These are phyloP conservation scores for Penicillium verhagenii DNA, from an alignment of 495 filamentous ascomycete genomes.

Conservation along the genomic window DNA sequence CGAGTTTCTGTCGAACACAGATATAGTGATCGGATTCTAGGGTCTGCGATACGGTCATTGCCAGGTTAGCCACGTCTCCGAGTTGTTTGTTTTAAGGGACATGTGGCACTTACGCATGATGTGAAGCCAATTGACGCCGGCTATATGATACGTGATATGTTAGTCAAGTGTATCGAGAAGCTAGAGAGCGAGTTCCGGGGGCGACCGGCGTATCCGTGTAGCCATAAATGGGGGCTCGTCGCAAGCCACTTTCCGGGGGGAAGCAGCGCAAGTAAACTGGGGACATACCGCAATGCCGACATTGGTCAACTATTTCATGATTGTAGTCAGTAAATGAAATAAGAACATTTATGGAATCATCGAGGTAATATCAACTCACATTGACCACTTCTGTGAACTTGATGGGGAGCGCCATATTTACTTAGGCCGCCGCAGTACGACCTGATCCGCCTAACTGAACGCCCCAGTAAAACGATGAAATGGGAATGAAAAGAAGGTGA, in stretches of 20 bases:
- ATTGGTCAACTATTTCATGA: conserved; percentile 61
- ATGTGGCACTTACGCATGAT: conserved; percentile 72
- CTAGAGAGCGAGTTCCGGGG: conserved; percentile 6
- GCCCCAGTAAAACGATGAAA: conserved; percentile 35
- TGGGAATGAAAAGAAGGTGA: conserved; percentile 24
- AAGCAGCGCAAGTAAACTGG: conserved; percentile 12
- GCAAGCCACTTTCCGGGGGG: conserved; percentile 12
- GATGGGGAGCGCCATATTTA: conserved; percentile 82
- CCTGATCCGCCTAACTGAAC: conserved; percentile 51
- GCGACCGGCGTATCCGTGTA: conserved; percentile 22
- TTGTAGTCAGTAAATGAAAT: conserved; percentile 20
- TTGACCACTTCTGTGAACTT: conserved; percentile 92
- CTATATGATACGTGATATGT: conserved; percentile 44
- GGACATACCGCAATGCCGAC: conserved; percentile 76
- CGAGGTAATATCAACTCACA: conserved; percentile 49
- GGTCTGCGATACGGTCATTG: conserved; percentile 58
- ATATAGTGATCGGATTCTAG: conserved; percentile 95
- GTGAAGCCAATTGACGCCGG: conserved; percentile 90
- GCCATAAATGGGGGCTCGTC: conserved; percentile 17
- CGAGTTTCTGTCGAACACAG: conserved; percentile 90
- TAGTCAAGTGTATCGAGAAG: conserved; percentile 32
- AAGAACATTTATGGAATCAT: background rate
- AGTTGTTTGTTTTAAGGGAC: conserved; percentile 6
- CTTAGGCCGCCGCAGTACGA: conserved; percentile 47
- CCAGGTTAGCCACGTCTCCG: conserved; percentile 13